phyloP scores from a whole-genome alignment of 2,329 filamentous ascomycete genomes.

The Fusarium sp. region DNA sequence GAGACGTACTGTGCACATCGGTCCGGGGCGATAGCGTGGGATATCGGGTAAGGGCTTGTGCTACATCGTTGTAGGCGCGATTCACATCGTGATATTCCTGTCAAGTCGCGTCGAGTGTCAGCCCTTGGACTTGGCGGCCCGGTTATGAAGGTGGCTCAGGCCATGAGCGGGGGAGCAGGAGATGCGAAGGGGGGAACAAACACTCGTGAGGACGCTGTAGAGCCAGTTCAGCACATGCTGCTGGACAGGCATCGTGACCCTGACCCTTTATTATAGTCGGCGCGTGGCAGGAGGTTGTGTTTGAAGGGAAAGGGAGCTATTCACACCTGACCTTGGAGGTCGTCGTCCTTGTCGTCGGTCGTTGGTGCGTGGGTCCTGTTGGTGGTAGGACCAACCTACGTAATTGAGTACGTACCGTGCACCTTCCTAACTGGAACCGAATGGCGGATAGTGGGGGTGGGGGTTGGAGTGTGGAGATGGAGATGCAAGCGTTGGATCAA shows the following conservation, averaged over 20 bases:
- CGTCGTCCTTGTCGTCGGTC: conserved; percentile 20
- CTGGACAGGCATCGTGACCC: conserved; percentile 73
- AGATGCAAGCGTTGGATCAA: background rate
- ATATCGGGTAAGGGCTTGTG: conserved; percentile 81
- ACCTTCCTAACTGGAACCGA: conserved; percentile 32
- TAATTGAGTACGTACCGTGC: conserved; percentile 34
- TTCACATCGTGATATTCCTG: conserved; percentile 96
- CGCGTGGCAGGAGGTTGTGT: background rate
- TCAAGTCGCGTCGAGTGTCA: conserved; percentile 23
- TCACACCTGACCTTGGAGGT: conserved; percentile 30
- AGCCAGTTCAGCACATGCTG: conserved; percentile 96
- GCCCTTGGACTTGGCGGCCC: conserved; percentile 2
- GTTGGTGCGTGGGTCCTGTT: conserved; percentile 29
- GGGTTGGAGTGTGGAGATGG: background rate
- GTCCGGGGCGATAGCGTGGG: conserved; percentile 86
- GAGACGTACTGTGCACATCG: conserved; percentile 85
- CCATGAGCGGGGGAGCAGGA: conserved; percentile 11
- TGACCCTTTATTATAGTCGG: background rate
- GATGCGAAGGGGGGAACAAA: conserved; percentile 50
- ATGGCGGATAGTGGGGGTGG: conserved; percentile 33
- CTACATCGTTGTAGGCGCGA: conserved; percentile 91
- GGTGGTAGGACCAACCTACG: conserved; percentile 26
- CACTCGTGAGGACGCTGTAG: conserved; percentile 87
- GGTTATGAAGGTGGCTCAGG: background rate
- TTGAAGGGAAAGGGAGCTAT: conserved; percentile 14